Percentiles rank a stretch among this genome's conserved stretches.
Conservation (phyloP, 768 basidiomycete genomes). For the Naganishia onofrii region DNA sequence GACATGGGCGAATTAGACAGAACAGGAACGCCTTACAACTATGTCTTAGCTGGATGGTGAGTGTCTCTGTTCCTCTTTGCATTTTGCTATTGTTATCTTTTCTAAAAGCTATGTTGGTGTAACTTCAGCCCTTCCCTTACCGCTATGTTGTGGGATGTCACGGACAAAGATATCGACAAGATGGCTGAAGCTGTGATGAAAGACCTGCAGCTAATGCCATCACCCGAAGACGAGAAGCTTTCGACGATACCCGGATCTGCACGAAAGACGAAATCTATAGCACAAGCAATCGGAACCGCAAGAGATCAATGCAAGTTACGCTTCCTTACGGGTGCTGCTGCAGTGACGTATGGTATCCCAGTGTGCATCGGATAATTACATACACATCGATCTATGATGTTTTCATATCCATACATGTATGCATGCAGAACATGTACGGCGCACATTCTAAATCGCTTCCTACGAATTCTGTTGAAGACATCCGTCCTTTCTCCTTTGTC, state of each 20-base stretch:
- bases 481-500: background rate
- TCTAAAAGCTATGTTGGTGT: background rate
- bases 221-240: slow-evolving; percentile 17
- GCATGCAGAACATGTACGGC: background rate
- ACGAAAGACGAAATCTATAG: slow-evolving; percentile 56
- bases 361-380: slow-evolving; percentile 66
- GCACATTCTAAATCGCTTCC: background rate
- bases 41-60: slow-evolving; percentile 96
- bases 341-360: slow-evolving; percentile 92
- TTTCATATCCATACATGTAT: background rate
- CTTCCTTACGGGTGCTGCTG: slow-evolving; percentile 91
- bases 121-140: slow-evolving; percentile 74
- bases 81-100: background rate
- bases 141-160: slow-evolving; percentile 97
- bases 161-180: slow-evolving; percentile 94
- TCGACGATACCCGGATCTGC: background rate
- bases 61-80: slow-evolving; percentile 51
- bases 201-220: slow-evolving; percentile 57
- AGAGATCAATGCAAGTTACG: slow-evolving; percentile 80
- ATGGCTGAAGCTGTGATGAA: slow-evolving; percentile 62
- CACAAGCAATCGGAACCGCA: slow-evolving; percentile 74
- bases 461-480: slow-evolving; percentile 12
- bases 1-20: slow-evolving; percentile 95
- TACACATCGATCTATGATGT: background rate
- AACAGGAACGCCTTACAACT: slow-evolving; percentile 85